Evolutionary conservation across 148 eudicot genomes (phyloP).

Genomic region (Euryodendron excelsum): DNA sequence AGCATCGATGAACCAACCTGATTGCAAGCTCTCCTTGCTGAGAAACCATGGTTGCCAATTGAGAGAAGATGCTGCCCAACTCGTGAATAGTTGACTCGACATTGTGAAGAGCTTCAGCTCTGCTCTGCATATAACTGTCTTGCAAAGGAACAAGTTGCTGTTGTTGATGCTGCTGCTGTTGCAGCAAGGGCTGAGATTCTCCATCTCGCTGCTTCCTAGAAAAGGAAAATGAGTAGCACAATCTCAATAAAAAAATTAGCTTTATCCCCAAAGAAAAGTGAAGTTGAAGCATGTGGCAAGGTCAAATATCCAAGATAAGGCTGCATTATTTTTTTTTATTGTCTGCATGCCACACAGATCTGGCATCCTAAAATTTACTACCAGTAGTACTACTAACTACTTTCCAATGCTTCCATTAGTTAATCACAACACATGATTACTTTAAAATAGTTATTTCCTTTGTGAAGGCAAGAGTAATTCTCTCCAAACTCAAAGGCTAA

Average conservation of each 20-base stretch:
- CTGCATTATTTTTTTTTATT: slow-evolving; percentile 6
- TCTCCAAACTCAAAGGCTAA: neutral
- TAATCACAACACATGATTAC: neutral
- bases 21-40: too few species aligned
- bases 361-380: neutral
- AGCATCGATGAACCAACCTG: too few species aligned
- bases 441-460: neutral
- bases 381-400: neutral
- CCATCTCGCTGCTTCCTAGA: slow-evolving; percentile 54
- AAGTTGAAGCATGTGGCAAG: neutral
- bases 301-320: neutral
- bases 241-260: too few species aligned
- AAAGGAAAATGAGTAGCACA: too few species aligned
- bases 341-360: neutral
- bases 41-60: too few species aligned
- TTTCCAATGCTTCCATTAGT: neutral
- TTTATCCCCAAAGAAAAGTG: neutral
- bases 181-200: slow-evolving; percentile 59
- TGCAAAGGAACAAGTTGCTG: too few species aligned
- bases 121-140: too few species aligned
- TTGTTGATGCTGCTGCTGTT: slow-evolving; percentile 45
- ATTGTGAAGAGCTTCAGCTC: too few species aligned
- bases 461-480: neutral
- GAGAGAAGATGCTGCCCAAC: too few species aligned
- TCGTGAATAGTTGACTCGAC: too few species aligned